These are phyloP conservation scores for Sphenostylis stenocarpa DNA, from an alignment of 306 rosid species.

Conservation along the genomic window DNA sequence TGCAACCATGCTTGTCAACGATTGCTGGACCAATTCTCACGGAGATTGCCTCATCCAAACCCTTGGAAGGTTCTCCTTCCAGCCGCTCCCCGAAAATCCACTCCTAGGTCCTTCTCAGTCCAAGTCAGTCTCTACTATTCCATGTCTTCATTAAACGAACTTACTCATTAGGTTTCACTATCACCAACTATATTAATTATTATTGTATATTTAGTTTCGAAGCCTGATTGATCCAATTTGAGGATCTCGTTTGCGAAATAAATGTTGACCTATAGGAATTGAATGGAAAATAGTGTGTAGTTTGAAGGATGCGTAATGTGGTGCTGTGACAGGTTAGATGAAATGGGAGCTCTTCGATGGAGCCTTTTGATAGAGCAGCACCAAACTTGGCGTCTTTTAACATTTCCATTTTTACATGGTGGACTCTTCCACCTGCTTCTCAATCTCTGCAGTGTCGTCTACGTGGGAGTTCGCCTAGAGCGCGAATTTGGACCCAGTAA, in stretches of 20 bases:
- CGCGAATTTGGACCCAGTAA: slow-evolving; percentile 77
- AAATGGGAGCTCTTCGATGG: slow-evolving; percentile 78
- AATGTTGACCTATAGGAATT: not conserved
- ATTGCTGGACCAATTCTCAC: slow-evolving; percentile 75
- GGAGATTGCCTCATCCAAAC: slow-evolving; percentile 59
- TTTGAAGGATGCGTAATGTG: not conserved
- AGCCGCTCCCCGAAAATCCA: slow-evolving; percentile 83
- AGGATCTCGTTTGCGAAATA: not conserved
- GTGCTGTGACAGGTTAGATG: slow-evolving; percentile 61
- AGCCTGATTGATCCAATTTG: not conserved
- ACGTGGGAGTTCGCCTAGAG: slow-evolving; percentile 76
- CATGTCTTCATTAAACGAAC: not conserved
- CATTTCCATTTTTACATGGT: slow-evolving; percentile 80
- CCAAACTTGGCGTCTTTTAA: slow-evolving; percentile 84
- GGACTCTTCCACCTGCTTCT: slow-evolving; percentile 79
- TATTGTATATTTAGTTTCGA: not conserved
- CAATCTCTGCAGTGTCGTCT: slow-evolving; percentile 71
- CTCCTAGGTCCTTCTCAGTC: slow-evolving; percentile 92
- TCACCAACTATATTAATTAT: no score
- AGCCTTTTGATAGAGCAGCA: slow-evolving; percentile 48
- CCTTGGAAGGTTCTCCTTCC: slow-evolving; percentile 83
- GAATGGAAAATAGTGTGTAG: not conserved
- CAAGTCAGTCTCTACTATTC: slow-evolving; percentile 49
- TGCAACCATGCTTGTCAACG: slow-evolving; percentile 73
- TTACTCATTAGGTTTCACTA: not conserved